These are phyloP conservation scores for Bipolaris zeicola DNA, from an alignment of 2,329 filamentous ascomycete species.

Conservation along the genomic window DNA sequence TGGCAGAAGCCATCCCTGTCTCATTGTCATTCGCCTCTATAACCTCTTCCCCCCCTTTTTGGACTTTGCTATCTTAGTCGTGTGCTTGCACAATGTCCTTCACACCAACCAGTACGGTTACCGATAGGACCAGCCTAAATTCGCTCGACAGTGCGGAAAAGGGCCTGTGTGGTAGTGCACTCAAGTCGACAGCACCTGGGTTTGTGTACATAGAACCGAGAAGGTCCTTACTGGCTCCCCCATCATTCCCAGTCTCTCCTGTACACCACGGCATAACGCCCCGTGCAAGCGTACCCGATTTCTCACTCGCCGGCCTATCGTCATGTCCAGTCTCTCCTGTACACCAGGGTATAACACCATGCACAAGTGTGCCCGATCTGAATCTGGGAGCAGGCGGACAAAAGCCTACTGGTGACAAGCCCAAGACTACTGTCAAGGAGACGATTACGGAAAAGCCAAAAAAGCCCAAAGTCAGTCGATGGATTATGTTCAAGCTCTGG, in stretches of 20 bases:
- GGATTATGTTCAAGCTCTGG: slow-evolving; percentile 42
- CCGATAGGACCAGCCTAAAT: slow-evolving; percentile 25
- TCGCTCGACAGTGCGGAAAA: slow-evolving; percentile 43
- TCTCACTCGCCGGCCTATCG: slow-evolving; percentile 27
- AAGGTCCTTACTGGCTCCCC: slow-evolving; percentile 11
- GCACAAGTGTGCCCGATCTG: slow-evolving; percentile 41
- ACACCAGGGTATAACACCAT: slow-evolving; percentile 43
- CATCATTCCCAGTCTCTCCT: slow-evolving; percentile 30
- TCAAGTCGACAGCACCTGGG: slow-evolving; percentile 30
- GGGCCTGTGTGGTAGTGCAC: slow-evolving; percentile 37
- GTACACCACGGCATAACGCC: slow-evolving; percentile 45
- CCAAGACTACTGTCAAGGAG: slow-evolving; percentile 26
- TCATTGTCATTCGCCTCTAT: background rate
- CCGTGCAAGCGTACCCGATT: slow-evolving; percentile 39
- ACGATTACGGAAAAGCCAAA: slow-evolving; percentile 11
- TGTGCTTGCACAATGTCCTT: slow-evolving; percentile 28
- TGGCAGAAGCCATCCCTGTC: background rate
- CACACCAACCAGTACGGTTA: slow-evolving; percentile 23
- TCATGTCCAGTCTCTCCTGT: slow-evolving; percentile 34
- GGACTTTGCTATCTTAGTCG: slow-evolving; percentile 3
- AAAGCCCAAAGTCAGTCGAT: slow-evolving; percentile 34
- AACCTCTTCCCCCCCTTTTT: background rate
- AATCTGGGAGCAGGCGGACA: slow-evolving; percentile 25
- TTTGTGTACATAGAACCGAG: slow-evolving; percentile 37
- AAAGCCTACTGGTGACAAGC: slow-evolving; percentile 23